Evolutionary conservation across 805 yeast species (phyloP).

Genomic region (Kodamaea neixiangensis): DNA sequence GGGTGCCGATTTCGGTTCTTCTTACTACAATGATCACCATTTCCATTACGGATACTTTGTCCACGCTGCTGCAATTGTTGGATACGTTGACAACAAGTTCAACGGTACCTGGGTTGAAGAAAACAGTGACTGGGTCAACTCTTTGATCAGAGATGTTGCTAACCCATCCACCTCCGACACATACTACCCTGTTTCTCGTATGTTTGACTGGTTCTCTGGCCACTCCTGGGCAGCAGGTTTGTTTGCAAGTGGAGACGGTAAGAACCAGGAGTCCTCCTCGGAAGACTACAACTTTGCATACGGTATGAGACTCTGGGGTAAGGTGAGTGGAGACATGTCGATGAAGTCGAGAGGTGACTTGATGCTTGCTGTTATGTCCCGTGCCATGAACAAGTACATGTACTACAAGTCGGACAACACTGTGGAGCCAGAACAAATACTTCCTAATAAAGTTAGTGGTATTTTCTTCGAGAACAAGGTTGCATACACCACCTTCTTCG

Average conservation of each 20-base stretch:
- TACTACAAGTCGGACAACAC: slow-evolving; percentile 21
- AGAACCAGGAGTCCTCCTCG: slow-evolving; percentile 24
- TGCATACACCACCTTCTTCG: slow-evolving; percentile 26
- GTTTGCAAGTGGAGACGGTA: slow-evolving; percentile 21
- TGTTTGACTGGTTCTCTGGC: slow-evolving; percentile 28
- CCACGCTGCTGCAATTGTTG: slow-evolving; percentile 81
- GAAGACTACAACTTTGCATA: slow-evolving; percentile 29
- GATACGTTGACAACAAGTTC: slow-evolving; percentile 55
- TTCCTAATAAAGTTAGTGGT: slow-evolving; percentile 25
- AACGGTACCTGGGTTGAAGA: slow-evolving; percentile 56
- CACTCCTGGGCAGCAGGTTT: slow-evolving; percentile 31
- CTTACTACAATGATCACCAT: slow-evolving; percentile 83
- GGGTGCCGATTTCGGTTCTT: slow-evolving; percentile 65
- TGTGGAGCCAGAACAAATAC: slow-evolving; percentile 17
- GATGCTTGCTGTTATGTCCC: slow-evolving; percentile 23
- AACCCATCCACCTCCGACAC: slow-evolving; percentile 22
- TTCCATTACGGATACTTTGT: slow-evolving; percentile 85
- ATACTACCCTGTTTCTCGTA: slow-evolving; percentile 25
- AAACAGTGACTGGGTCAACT: slow-evolving; percentile 24
- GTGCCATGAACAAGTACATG: slow-evolving; percentile 24
- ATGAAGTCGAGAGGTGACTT: slow-evolving; percentile 29
- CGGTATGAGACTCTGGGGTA: slow-evolving; percentile 29
- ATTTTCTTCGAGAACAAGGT: slow-evolving; percentile 26
- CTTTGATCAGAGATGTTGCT: slow-evolving; percentile 27
- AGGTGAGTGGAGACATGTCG: slow-evolving; percentile 20